Conservation (phyloP, 805 yeast genomes). For the Wickerhamomyces bovis region DNA sequence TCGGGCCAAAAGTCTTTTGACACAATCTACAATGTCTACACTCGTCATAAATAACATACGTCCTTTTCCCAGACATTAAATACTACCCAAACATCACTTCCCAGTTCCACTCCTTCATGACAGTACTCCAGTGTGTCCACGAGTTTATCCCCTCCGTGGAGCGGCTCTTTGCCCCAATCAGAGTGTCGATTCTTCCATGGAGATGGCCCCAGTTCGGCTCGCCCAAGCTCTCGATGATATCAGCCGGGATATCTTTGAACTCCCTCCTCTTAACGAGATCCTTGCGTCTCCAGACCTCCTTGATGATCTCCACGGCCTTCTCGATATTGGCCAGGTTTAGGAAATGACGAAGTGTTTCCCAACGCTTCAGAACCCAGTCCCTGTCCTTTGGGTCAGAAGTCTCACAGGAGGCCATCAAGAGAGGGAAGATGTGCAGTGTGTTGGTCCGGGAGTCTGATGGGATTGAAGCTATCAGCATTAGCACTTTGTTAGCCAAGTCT, state of each 20-base stretch:
- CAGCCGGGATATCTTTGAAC: neutral
- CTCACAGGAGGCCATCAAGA: slow-evolving; percentile 61
- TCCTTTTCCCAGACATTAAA: neutral
- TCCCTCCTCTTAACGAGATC: slow-evolving; percentile 25
- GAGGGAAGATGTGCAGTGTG: slow-evolving; percentile 59
- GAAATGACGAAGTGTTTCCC: slow-evolving; percentile 46
- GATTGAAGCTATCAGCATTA: slow-evolving; percentile 55
- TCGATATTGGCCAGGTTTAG: slow-evolving; percentile 66
- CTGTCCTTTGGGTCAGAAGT: slow-evolving; percentile 53
- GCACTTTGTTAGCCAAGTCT: slow-evolving; percentile 51
- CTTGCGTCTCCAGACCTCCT: slow-evolving; percentile 65
- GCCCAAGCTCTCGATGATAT: neutral
- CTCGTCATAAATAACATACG: neutral
- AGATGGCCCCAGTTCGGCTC: slow-evolving; percentile 16
- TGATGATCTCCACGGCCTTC: slow-evolving; percentile 59
- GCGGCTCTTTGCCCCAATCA: slow-evolving; percentile 18
- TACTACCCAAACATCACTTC: slow-evolving; percentile 51
- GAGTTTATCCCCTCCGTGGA: slow-evolving; percentile 40
- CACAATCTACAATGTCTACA: neutral
- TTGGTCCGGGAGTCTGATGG: slow-evolving; percentile 52
- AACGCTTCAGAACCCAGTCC: slow-evolving; percentile 52
- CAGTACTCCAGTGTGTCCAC: slow-evolving; percentile 59
- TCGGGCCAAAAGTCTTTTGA: neutral
- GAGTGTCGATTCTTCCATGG: slow-evolving; percentile 19
- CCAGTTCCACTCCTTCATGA: slow-evolving; percentile 76